Conservation (phyloP, 805 yeast genomes). For the Hanseniaspora nectarophila region DNA sequence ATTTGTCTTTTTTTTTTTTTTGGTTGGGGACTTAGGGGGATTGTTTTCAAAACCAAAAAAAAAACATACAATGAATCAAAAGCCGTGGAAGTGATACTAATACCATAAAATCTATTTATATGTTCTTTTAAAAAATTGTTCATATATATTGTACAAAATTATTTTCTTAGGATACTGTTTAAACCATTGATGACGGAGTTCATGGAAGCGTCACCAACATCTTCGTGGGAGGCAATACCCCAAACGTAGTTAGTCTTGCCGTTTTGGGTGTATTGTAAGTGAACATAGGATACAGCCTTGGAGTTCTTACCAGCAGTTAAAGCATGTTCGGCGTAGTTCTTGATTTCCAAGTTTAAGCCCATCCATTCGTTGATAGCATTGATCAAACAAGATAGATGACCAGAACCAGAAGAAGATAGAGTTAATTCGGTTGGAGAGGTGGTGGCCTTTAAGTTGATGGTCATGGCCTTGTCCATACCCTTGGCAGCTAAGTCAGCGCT, state of each 20-base stretch:
- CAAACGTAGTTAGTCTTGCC: slow-evolving; percentile 40
- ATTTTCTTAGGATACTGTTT: slow-evolving; percentile 31
- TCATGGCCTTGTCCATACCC: slow-evolving; percentile 30
- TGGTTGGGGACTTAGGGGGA: too few species aligned
- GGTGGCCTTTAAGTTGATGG: slow-evolving; percentile 33
- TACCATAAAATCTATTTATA: too few species aligned
- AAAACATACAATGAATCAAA: too few species aligned
- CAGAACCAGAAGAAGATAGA: slow-evolving; percentile 56
- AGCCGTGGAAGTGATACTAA: too few species aligned
- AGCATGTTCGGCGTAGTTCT: slow-evolving; percentile 59
- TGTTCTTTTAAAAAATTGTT: too few species aligned
- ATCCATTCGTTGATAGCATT: slow-evolving; percentile 48
- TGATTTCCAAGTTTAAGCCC: slow-evolving; percentile 47
- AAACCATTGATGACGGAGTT: slow-evolving; percentile 54
- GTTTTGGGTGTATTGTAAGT: slow-evolving; percentile 38
- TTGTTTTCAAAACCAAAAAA: too few species aligned
- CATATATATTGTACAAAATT: neutral
- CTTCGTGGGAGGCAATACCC: slow-evolving; percentile 92
- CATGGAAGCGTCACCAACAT: slow-evolving; percentile 76
- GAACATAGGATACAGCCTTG: slow-evolving; percentile 66
- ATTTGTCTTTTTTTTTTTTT: too few species aligned
- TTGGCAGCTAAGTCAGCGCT: neutral
- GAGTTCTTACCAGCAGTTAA: slow-evolving; percentile 60
- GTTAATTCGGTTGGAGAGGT: slow-evolving; percentile 18
- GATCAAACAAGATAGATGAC: slow-evolving; percentile 64